Percentiles rank a stretch among this genome's conserved stretches.
Evolutionary conservation across 495 filamentous ascomycete species (phyloP).

Genomic region (Aspergillus saccharolyticus): DNA sequence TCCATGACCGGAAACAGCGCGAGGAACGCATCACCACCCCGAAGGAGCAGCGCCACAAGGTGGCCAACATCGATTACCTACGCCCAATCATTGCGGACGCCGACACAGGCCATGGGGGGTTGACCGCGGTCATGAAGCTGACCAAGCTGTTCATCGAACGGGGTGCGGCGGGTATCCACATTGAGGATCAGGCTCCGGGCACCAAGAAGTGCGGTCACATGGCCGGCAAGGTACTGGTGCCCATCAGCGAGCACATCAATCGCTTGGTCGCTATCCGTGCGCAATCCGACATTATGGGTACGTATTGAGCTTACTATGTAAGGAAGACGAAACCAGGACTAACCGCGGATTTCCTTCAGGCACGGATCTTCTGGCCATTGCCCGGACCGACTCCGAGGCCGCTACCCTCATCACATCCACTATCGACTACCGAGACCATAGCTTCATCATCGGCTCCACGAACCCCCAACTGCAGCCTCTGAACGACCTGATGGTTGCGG

Average conservation of each 20-base stretch:
- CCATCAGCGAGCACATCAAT: slow-evolving; percentile 98
- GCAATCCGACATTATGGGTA: slow-evolving; percentile 98
- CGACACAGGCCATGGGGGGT: slow-evolving; percentile 93
- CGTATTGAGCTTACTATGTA: slow-evolving; percentile 4
- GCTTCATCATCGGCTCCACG: slow-evolving; percentile 85
- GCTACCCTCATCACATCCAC: slow-evolving; percentile 95
- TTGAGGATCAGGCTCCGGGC: slow-evolving; percentile 96
- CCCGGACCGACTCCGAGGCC: slow-evolving; percentile 94
- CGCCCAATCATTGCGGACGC: slow-evolving; percentile 96
- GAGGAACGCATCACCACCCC: slow-evolving; percentile 85
- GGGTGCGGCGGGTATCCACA: slow-evolving; percentile 95
- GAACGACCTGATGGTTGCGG: slow-evolving; percentile 84
- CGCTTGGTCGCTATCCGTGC: slow-evolving; percentile 93
- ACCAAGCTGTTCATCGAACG: slow-evolving; percentile 97
- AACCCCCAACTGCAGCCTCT: slow-evolving; percentile 81
- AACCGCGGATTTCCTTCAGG: slow-evolving; percentile 37
- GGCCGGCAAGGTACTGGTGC: slow-evolving; percentile 97
- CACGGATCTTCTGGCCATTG: slow-evolving; percentile 79
- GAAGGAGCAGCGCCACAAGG: slow-evolving; percentile 61
- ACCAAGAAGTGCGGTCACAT: slow-evolving; percentile 99
- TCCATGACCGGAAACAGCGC: slow-evolving; percentile 98
- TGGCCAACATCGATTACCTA: slow-evolving; percentile 87
- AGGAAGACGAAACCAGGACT: background rate
- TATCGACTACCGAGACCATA: slow-evolving; percentile 90
- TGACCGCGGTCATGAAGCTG: slow-evolving; percentile 98